Base-by-base conservation (phyloP, 2,329 filamentous ascomycete species). In the Metarhizium humberi region DNA sequence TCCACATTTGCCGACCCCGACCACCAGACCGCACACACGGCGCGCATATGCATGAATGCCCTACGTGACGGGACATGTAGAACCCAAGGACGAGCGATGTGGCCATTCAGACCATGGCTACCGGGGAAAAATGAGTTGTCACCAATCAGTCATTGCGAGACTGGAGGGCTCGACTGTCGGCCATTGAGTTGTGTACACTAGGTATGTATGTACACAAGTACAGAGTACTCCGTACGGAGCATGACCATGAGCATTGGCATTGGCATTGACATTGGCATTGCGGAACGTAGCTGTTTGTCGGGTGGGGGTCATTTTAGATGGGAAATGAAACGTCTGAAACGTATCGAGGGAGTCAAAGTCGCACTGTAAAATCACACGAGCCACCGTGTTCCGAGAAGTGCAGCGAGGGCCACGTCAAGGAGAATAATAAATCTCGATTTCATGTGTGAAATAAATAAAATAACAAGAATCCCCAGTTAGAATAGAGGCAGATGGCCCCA, bases 31-130 rank as follows among this genome's bases (percentile, higher is more conserved):
- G 54, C 20, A n/a, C 20, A 40, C 40, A 51, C 43, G 54, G 32
- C 30, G 38, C 29, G 34, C 32, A 55, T 25, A 25, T 55, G 53
- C 53, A 55, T 55, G 54, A 43, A 36, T 55, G 54, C 50, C 54
- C 20, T 52, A 49, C 43, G 49, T 47, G 20, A 34, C 32, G 7
- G 25, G 49, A 47, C 42, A 48, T 40, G 40, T 40, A 51, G 29
- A 46, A 47, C 30, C 53, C 47, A 36, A 50, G 38, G 32, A 48
- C 38, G 8, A 47, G 16, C 40, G 10, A 47, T 46, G 43, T 30
- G 20, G 25, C 45, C 20, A 48, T n/a, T 48, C 25, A 16, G 10
- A 30, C 14, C 25, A 30, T 30, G 16, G 6, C 45, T 48, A 11
- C 6, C 8, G 16, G 18, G 42, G 1, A 25, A 43, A 11, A 45